These are phyloP conservation scores for Thraustochytrium sp. DNA, from an alignment of 352 stramenopile species.

Conservation along the genomic window DNA sequence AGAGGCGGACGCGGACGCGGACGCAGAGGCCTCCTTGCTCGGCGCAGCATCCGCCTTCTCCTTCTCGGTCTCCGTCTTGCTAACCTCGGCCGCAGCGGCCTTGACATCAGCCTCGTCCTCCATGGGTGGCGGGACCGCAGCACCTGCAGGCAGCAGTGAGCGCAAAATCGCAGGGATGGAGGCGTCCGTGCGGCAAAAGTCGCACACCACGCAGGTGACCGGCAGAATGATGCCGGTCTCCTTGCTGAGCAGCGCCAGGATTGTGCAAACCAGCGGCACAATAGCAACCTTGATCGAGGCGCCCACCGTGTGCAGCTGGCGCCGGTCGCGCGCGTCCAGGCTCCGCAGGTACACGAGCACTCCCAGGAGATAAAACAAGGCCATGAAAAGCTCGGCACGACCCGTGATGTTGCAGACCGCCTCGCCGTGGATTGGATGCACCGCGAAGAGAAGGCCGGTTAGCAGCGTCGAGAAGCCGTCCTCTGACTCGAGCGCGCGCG, in stretches of 20 bases:
- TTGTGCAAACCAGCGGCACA: neutral
- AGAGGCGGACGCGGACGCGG: neutral
- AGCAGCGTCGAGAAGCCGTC: conserved; percentile 43
- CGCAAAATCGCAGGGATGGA: neutral
- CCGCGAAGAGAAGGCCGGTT: conserved; percentile 64
- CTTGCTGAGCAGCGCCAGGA: neutral
- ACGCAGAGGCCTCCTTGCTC: too few relatives aligned
- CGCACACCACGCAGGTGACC: neutral
- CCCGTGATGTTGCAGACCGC: conserved; percentile 70
- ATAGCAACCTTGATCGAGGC: neutral
- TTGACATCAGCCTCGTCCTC: too few relatives aligned
- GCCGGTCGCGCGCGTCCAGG: neutral
- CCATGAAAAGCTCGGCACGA: conserved; percentile 67
- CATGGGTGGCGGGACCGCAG: too few relatives aligned
- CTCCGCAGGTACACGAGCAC: conserved; percentile 57
- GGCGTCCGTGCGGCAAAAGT: neutral
- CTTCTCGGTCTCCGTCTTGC: neutral
- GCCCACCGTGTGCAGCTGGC: neutral
- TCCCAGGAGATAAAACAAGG: conserved; percentile 56
- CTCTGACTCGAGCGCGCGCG: neutral
- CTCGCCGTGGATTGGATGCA: conserved; percentile 72
- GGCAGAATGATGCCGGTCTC: conserved; percentile 4
- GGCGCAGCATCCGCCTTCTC: too few relatives aligned
- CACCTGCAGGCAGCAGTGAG: neutral
- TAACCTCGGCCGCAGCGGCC: too few relatives aligned